phyloP scores from a whole-genome alignment of 345 rosid species.

The Brassica carinata region DNA sequence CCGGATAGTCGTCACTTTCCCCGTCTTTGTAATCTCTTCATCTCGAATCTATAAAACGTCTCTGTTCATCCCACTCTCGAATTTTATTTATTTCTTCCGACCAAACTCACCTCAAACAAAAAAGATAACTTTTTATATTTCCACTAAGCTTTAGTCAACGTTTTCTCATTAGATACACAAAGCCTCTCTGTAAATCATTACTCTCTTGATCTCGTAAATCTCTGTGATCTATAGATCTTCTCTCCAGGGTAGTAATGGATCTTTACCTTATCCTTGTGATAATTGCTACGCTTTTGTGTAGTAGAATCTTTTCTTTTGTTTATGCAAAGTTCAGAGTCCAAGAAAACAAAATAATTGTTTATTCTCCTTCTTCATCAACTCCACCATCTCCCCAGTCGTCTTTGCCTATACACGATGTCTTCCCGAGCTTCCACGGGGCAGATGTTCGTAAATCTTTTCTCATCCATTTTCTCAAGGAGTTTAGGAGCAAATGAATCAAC shows the following conservation, averaged over 20 bases:
- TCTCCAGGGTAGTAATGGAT: background rate
- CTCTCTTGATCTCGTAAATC: background rate
- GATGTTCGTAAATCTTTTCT: background rate
- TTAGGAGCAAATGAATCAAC: background rate
- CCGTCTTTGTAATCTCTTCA: no score
- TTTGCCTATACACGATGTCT: background rate
- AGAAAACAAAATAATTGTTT: background rate
- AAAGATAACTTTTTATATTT: background rate
- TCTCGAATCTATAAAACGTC: no score
- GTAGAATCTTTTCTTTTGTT: background rate
- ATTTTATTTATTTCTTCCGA: no score
- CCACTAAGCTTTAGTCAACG: background rate
- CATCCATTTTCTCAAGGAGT: background rate
- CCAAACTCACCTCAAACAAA: background rate
- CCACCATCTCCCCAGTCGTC: background rate
- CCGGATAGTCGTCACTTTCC: no score
- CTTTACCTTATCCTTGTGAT: background rate
- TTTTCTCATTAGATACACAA: background rate
- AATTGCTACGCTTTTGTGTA: background rate
- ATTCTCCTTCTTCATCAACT: background rate
- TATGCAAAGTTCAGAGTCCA: background rate
- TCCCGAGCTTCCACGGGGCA: background rate
- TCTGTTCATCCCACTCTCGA: no score
- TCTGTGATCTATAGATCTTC: background rate
- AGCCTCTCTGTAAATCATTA: background rate